A percentile compares a stretch with the other conserved stretches of the same genome.
Evolutionary conservation across 495 filamentous ascomycete species (phyloP).

Genomic region (Xylaria palmicola): DNA sequence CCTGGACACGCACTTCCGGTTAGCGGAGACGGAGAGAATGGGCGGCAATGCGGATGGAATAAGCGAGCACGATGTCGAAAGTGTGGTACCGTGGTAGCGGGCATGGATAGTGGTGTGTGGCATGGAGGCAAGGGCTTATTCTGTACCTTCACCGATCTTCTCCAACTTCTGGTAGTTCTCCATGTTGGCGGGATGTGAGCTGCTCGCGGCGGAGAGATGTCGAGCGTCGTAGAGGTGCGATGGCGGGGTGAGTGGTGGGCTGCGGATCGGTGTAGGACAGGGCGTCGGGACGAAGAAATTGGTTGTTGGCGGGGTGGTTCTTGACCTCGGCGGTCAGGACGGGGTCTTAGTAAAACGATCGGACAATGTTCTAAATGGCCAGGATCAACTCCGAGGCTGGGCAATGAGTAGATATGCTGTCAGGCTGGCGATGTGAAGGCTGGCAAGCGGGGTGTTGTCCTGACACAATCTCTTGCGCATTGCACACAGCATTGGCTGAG

Average conservation of each 20-base stretch:
- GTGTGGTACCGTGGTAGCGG: no score
- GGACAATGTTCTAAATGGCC: no score
- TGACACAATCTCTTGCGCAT: background rate
- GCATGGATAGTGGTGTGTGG: no score
- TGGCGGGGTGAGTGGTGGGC: no score
- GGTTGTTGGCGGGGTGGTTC: conserved; percentile 18
- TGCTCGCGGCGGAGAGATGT: conserved; percentile 9
- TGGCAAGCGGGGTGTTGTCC: background rate
- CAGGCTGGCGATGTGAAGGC: background rate
- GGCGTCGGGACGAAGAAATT: background rate
- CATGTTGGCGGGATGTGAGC: conserved; percentile 52
- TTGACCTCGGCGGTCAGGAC: conserved; percentile 9
- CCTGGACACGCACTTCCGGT: conserved; percentile 46
- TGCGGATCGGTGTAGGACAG: background rate
- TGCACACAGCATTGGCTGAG: background rate
- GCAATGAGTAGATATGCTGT: background rate
- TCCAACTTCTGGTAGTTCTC: conserved; percentile 99
- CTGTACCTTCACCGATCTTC: conserved; percentile 95
- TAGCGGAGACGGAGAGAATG: background rate
- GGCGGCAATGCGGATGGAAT: background rate
- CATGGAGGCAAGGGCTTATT: no score
- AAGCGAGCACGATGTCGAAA: background rate
- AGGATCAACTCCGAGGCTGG: no score
- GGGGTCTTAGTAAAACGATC: conserved; percentile 22
- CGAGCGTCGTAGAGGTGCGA: background rate